Conservation (phyloP, 441 rosid species). For the Flueggea neowawraea region DNA sequence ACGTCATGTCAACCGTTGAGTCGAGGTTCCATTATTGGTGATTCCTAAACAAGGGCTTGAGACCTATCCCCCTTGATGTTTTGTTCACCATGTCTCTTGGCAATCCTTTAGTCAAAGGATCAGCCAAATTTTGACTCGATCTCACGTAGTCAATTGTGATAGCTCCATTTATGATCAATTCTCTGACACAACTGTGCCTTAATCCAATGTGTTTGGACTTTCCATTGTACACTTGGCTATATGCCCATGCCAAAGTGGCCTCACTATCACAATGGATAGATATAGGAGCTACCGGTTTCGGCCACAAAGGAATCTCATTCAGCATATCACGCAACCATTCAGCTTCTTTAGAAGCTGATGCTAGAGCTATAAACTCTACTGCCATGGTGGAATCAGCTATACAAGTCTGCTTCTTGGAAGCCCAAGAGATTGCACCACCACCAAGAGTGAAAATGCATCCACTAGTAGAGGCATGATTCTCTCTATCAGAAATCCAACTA, state of each 20-base stretch:
- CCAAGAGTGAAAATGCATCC: not conserved
- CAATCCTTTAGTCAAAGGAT: constrained; percentile 1
- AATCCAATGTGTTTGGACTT: not conserved
- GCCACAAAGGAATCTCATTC: not conserved
- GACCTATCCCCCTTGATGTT: not conserved
- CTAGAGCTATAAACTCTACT: not conserved
- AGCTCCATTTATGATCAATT: not conserved
- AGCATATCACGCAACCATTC: not conserved
- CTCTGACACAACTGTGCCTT: not conserved
- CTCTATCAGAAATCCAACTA: not conserved
- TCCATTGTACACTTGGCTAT: not conserved
- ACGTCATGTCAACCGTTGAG: too few relatives aligned
- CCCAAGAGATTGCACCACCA: not conserved
- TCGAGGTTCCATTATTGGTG: too few relatives aligned
- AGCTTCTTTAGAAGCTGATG: too few relatives aligned
- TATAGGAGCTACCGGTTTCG: not conserved
- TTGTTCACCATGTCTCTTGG: not conserved
- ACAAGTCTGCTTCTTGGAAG: not conserved
- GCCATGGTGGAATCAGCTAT: not conserved
- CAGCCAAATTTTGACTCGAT: not conserved
- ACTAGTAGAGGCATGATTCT: not conserved
- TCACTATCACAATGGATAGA: not conserved
- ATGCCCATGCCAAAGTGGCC: not conserved
- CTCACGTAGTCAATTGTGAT: not conserved
- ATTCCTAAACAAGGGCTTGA: not conserved